A percentile compares a stretch with the other conserved stretches of the same genome.
These are phyloP conservation scores for Annulohypoxylon moriforme DNA, from an alignment of 495 filamentous ascomycete species.

Conservation along the genomic window DNA sequence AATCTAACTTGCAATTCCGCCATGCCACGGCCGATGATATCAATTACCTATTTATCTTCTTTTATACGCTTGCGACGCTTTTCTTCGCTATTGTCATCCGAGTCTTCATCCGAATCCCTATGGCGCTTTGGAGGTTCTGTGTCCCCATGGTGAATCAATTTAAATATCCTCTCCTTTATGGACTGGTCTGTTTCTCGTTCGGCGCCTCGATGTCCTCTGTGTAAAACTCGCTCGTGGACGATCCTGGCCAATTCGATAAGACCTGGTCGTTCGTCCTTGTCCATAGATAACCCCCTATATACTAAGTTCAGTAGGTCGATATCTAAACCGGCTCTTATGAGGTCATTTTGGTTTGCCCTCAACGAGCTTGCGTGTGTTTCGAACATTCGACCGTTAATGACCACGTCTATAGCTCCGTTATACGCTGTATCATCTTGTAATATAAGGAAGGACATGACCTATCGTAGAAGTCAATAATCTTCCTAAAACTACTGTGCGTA, in stretches of 20 bases:
- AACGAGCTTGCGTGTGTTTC: not conserved
- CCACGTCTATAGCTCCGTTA: not conserved
- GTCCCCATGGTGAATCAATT: not conserved
- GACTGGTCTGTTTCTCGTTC: not conserved
- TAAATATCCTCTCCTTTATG: not conserved
- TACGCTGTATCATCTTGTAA: not conserved
- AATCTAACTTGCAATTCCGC: no score
- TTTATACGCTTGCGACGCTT: no score
- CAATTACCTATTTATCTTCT: no score
- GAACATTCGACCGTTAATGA: not conserved
- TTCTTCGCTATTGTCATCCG: no score
- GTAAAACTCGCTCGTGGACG: not conserved
- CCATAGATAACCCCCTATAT: not conserved
- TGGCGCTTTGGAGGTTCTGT: not conserved
- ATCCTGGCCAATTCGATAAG: not conserved
- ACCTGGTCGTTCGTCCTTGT: not conserved
- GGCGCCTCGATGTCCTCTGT: not conserved
- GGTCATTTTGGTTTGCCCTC: not conserved
- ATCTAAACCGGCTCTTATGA: not conserved
- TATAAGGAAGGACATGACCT: not conserved
- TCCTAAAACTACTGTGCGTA: no score
- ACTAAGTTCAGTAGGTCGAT: not conserved
- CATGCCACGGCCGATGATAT: no score
- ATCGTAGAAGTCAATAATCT: no score
- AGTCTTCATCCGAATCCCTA: not conserved